Evolutionary conservation across 2,329 filamentous ascomycete species (phyloP).

Genomic region (Calonectria honghensis): DNA sequence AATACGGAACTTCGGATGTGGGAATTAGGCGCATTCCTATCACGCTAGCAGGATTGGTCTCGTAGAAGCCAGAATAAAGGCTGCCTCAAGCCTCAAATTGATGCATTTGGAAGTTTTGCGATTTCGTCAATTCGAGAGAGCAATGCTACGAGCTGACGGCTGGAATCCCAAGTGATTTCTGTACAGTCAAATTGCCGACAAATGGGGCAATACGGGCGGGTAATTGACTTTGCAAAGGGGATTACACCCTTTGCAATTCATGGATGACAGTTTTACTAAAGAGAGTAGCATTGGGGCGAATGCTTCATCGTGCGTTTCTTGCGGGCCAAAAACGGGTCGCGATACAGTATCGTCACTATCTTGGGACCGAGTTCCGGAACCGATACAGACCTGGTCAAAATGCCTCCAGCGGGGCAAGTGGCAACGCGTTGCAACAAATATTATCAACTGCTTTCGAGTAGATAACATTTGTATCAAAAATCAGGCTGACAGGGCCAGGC

Average conservation of each 20-base stretch:
- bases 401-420: background rate
- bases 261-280: background rate
- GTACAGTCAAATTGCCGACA: background rate
- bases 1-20: constrained; percentile 40
- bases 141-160: background rate
- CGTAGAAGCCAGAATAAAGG: background rate
- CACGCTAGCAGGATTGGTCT: background rate
- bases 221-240: no score
- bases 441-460: background rate
- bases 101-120: background rate
- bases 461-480: background rate
- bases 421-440: background rate
- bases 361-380: background rate
- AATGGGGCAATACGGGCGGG: background rate
- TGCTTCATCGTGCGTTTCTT: background rate
- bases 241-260: background rate
- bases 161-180: background rate
- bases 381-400: background rate
- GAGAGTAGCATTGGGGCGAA: background rate
- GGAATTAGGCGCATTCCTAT: constrained; percentile 18
- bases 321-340: background rate
- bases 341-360: constrained; percentile 6
- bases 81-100: background rate
- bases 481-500: background rate
- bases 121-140: background rate